Conservation (phyloP, 1,284 basidiomycete species). For the Singerocomus inundabilis region DNA sequence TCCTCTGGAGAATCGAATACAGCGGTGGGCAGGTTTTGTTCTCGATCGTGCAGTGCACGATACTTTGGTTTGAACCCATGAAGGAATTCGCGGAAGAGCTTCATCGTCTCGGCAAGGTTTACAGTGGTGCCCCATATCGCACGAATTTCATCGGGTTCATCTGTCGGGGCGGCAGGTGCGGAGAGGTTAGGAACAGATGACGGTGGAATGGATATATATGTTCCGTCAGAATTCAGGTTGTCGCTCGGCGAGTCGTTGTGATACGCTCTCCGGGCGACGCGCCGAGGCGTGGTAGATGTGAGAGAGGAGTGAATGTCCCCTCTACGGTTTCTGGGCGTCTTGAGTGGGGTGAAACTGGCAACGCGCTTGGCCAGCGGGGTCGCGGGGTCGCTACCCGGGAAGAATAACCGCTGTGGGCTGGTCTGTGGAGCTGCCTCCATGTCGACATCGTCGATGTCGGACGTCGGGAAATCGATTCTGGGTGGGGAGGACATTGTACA, state of each 20-base stretch:
- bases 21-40: conserved; percentile 53
- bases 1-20: conserved; percentile 61
- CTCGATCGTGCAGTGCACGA: conserved; percentile 72
- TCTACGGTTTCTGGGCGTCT: conserved; percentile 27
- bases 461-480: conserved; percentile 63
- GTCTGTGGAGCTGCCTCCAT: conserved; percentile 43
- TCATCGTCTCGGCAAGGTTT: conserved; percentile 88
- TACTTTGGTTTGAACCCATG: conserved; percentile 95
- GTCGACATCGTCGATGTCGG: conserved; percentile 54
- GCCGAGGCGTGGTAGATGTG: conserved; percentile 25
- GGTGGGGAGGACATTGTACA: conserved; percentile 64
- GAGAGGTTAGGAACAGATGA: conserved; percentile 67
- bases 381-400: conserved; percentile 38
- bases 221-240: conserved; percentile 55
- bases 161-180: conserved; percentile 56
- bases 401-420: conserved; percentile 26
- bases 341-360: conserved; percentile 26
- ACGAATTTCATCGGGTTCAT: conserved; percentile 78
- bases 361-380: conserved; percentile 57
- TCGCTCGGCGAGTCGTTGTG: conserved; percentile 25
- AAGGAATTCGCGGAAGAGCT: conserved; percentile 86
- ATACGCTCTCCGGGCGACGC: conserved; percentile 20
- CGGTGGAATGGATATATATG: conserved; percentile 54
- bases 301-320: conserved; percentile 30
- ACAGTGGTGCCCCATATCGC: conserved; percentile 98